Evolutionary conservation across 2,329 filamentous ascomycete genomes (phyloP).

Genomic region (Drechslerella stenobrocha): DNA sequence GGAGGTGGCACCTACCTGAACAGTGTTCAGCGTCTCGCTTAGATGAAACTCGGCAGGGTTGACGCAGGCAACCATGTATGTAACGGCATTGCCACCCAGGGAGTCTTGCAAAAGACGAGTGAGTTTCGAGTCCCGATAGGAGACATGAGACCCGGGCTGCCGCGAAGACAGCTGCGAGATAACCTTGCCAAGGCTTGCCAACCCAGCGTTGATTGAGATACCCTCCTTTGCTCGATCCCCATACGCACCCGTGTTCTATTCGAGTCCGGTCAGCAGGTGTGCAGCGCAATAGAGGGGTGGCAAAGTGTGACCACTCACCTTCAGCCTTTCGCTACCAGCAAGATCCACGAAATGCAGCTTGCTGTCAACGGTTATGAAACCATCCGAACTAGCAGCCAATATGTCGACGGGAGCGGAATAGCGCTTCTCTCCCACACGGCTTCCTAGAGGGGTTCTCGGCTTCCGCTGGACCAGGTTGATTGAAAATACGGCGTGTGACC

Average conservation of each 20-base stretch:
- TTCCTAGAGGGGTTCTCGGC: conserved; percentile 58
- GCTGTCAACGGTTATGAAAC: conserved; percentile 85
- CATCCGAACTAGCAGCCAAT: conserved; percentile 67
- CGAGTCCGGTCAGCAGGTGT: neutral
- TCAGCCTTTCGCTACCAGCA: conserved; percentile 91
- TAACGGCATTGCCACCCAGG: conserved; percentile 92
- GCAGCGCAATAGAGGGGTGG: neutral
- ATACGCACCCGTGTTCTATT: conserved; percentile 81
- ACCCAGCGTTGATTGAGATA: conserved; percentile 95
- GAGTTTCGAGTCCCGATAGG: conserved; percentile 96
- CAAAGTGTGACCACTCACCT: conserved; percentile 56
- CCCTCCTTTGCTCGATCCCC: conserved; percentile 93
- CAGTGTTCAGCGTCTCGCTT: conserved; percentile 95
- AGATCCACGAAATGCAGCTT: conserved; percentile 98
- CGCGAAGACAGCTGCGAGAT: conserved; percentile 96
- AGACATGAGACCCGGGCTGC: conserved; percentile 84
- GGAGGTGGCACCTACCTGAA: conserved; percentile 58
- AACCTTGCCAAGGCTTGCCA: conserved; percentile 94
- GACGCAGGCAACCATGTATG: conserved; percentile 99
- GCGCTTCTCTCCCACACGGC: conserved; percentile 67
- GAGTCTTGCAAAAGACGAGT: conserved; percentile 95
- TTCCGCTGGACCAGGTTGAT: conserved; percentile 89
- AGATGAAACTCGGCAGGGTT: conserved; percentile 96
- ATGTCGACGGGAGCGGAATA: conserved; percentile 83
- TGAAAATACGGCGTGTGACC: conserved; percentile 96